Percentiles rank a stretch among this genome's conserved stretches.
Evolutionary conservation across 495 filamentous ascomycete genomes (phyloP).

Genomic region (Barbatosphaeria neglecta): DNA sequence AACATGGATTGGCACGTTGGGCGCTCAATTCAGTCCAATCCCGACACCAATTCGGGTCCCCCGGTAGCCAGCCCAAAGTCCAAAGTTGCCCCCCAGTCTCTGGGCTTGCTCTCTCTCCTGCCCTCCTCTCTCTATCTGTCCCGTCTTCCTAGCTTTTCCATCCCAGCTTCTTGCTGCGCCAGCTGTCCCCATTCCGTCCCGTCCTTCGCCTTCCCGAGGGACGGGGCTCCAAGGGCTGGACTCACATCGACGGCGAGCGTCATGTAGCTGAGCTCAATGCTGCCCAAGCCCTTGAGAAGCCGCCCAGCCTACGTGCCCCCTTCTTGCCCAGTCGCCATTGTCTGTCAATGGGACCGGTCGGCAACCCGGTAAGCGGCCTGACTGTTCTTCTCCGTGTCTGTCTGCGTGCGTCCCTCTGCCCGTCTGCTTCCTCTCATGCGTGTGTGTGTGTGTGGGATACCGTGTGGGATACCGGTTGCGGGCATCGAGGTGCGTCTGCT

Average conservation of each 20-base stretch:
- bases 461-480: no score
- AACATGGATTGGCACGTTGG: neutral
- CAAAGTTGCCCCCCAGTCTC: neutral
- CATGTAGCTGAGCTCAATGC: neutral
- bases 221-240: neutral
- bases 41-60: neutral
- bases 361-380: neutral
- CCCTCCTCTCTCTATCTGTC: neutral
- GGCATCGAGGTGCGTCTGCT: no score
- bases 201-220: neutral
- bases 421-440: neutral
- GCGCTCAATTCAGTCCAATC: neutral
- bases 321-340: no score
- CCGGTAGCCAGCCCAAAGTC: neutral
- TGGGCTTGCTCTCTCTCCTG: neutral
- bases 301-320: neutral
- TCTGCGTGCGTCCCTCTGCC: neutral
- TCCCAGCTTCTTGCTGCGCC: neutral
- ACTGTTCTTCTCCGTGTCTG: neutral
- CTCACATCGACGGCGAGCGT: neutral
- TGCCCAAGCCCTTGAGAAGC: neutral
- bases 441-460: no score
- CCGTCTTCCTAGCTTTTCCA: neutral
- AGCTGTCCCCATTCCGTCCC: neutral
- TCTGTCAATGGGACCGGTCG: conserved; percentile 2